Conservation (phyloP, 2,329 filamentous ascomycete genomes). For the Talaromyces rugulosus region DNA sequence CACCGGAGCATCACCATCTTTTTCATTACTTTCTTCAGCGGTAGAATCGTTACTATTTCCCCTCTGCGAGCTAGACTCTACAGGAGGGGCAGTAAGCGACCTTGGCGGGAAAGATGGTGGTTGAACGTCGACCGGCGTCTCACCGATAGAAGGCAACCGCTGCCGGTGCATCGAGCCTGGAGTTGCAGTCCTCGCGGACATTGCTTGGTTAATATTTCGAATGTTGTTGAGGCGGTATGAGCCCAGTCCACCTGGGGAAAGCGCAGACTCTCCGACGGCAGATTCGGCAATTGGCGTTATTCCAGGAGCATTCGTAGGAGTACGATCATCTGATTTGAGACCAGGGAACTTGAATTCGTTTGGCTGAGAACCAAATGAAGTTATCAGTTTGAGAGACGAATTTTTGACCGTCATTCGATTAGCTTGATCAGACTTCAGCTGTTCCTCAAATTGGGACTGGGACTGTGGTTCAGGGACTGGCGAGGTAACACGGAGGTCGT, state of each 20-base stretch:
- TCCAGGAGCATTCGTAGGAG: conserved; percentile 71
- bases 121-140: conserved; percentile 55
- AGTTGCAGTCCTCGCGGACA: conserved; percentile 60
- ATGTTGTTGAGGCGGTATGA: conserved; percentile 54
- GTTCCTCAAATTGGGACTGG: conserved; percentile 14
- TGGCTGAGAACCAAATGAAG: conserved; percentile 63
- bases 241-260: conserved; percentile 65
- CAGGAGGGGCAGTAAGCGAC: conserved; percentile 39
- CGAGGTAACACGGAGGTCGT: conserved; percentile 22
- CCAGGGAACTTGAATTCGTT: conserved; percentile 58
- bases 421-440: conserved; percentile 35
- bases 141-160: conserved; percentile 74
- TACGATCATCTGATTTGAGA: conserved; percentile 53
- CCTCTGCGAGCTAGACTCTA: conserved; percentile 46
- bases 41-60: conserved; percentile 31
- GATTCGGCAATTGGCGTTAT: conserved; percentile 84
- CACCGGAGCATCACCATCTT: conserved; percentile 22
- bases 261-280: conserved; percentile 55
- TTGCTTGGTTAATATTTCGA: conserved; percentile 66
- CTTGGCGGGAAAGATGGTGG: conserved; percentile 39
- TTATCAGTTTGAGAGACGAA: conserved; percentile 85
- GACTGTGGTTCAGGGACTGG: conserved; percentile 54
- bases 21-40: conserved; percentile 17
- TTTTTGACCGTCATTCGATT: conserved; percentile 65
- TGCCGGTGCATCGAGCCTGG: conserved; percentile 57